phyloP scores from a whole-genome alignment of 1,284 basidiomycete genomes.

The Heterobasidion annosum region DNA sequence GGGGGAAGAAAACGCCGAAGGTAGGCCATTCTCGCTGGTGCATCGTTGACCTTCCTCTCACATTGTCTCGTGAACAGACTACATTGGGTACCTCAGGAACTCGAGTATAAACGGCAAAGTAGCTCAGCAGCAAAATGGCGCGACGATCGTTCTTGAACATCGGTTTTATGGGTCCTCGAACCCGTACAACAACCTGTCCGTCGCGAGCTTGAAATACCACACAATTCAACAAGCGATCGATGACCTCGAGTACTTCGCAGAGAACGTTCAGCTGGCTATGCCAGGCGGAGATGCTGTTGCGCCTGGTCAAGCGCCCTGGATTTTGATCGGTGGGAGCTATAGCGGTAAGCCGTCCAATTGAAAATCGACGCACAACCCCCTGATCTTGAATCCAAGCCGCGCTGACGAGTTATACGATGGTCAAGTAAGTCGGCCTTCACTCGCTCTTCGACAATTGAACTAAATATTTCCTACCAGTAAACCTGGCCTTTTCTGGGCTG shows the following conservation, averaged over 20 bases:
- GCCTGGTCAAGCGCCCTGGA: conserved; percentile 56
- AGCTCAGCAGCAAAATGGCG: conserved; percentile 57
- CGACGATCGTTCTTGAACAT: conserved; percentile 52
- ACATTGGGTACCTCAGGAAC: conserved; percentile 53
- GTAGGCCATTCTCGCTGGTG: conserved; percentile 13
- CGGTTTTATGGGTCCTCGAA: conserved; percentile 45
- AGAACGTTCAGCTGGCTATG: conserved; percentile 58
- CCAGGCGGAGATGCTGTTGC: conserved; percentile 49
- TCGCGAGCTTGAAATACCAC: conserved; percentile 45
- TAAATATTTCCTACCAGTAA: conserved; percentile 20
- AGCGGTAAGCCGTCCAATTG: conserved; percentile 6
- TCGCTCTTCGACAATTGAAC: no score
- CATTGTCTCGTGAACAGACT: neutral
- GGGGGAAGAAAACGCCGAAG: conserved; percentile 34
- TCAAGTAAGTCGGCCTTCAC: conserved; percentile 25
- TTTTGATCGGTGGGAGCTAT: conserved; percentile 66
- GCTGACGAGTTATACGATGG: neutral
- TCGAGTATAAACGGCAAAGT: conserved; percentile 55
- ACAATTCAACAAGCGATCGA: conserved; percentile 68
- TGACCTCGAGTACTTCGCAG: conserved; percentile 62
- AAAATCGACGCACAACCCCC: neutral
- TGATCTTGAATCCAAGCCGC: conserved; percentile 25
- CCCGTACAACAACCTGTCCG: conserved; percentile 51
- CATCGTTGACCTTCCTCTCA: neutral
- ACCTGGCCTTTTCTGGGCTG: conserved; percentile 57